phyloP scores from a whole-genome alignment of 768 basidiomycete species.

The Russula abietina region DNA sequence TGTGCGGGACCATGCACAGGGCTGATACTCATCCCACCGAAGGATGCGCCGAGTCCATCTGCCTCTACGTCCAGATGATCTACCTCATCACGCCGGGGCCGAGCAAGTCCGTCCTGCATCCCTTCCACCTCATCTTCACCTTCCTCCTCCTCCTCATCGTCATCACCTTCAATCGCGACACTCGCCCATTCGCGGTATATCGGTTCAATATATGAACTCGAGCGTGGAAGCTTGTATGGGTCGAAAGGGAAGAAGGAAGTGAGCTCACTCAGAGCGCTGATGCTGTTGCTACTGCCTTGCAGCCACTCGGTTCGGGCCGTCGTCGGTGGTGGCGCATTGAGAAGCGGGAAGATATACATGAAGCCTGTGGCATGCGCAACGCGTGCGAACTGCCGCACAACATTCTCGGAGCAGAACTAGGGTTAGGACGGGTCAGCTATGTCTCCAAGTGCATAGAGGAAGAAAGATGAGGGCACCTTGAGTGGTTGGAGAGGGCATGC shows the following conservation, averaged over 20 bases:
- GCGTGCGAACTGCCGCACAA: conserved; percentile 90
- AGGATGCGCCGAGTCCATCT: conserved; percentile 56
- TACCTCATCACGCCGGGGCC: conserved; percentile 4
- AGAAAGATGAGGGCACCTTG: conserved; percentile 47
- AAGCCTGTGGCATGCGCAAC: conserved; percentile 88
- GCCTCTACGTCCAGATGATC: conserved; percentile 31
- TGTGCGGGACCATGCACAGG: conserved; percentile 34
- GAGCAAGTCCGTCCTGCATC: conserved; percentile 28
- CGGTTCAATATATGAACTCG: conserved; percentile 65
- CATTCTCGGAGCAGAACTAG: conserved; percentile 84
- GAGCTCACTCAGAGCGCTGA: conserved; percentile 49
- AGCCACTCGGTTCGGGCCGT: conserved; percentile 22
- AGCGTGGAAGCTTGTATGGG: conserved; percentile 85
- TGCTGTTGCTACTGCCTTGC: background rate
- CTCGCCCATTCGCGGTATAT: conserved; percentile 89
- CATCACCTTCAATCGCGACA: conserved; percentile 65
- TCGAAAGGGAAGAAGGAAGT: conserved; percentile 98
- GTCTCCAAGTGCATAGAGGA: background rate
- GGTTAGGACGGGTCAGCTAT: conserved; percentile 2
- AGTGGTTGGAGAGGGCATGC: conserved; percentile 83
- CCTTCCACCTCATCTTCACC: conserved; percentile 47
- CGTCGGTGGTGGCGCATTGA: conserved; percentile 58
- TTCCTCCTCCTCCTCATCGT: conserved; percentile 59
- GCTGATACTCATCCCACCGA: conserved; percentile 83
- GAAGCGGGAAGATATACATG: conserved; percentile 88